Evolutionary conservation across 208 protist genomes (phyloP).

Genomic region (Kentomonas sorsogonicus): DNA sequence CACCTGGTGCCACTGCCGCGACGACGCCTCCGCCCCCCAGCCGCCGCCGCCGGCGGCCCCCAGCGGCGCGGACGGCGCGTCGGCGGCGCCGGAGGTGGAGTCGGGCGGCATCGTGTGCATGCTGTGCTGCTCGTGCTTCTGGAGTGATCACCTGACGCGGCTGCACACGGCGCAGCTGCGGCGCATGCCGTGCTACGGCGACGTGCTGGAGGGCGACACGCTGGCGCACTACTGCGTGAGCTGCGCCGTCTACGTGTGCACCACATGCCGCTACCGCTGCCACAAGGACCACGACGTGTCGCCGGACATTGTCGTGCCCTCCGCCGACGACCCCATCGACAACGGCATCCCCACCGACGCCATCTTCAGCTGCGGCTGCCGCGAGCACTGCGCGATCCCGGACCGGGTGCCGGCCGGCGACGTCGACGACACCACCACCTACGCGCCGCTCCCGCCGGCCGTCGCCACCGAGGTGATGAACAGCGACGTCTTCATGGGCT

Average conservation of each 20-base stretch:
- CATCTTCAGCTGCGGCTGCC: constrained; percentile 76
- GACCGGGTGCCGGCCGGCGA: constrained; percentile 36
- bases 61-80: too few relatives aligned
- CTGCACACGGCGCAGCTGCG: constrained; percentile 46
- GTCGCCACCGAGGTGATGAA: constrained; percentile 64
- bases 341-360: constrained; percentile 33
- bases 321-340: constrained; percentile 36
- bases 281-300: constrained; percentile 71
- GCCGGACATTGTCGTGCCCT: constrained; percentile 22
- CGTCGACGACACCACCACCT: constrained; percentile 31
- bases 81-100: too few relatives aligned
- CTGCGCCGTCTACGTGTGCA: constrained; percentile 67
- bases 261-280: constrained; percentile 74
- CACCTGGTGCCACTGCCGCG: constrained; percentile 80
- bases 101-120: constrained; percentile 67
- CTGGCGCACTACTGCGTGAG: constrained; percentile 65
- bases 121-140: constrained; percentile 75
- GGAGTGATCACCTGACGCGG: constrained; percentile 67
- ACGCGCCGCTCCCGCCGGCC: constrained; percentile 25
- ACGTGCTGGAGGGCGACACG: constrained; percentile 60
- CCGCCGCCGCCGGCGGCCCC: too few relatives aligned
- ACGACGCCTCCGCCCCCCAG: constrained; percentile 45
- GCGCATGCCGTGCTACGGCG: constrained; percentile 73
- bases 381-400: constrained; percentile 52
- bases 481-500: constrained; percentile 70